A percentile compares a stretch with the other conserved stretches of the same genome.
These are phyloP conservation scores for Polytrichum formosum DNA, from an alignment of 225 moss, liverwort and hornwort species.

Conservation along the genomic window DNA sequence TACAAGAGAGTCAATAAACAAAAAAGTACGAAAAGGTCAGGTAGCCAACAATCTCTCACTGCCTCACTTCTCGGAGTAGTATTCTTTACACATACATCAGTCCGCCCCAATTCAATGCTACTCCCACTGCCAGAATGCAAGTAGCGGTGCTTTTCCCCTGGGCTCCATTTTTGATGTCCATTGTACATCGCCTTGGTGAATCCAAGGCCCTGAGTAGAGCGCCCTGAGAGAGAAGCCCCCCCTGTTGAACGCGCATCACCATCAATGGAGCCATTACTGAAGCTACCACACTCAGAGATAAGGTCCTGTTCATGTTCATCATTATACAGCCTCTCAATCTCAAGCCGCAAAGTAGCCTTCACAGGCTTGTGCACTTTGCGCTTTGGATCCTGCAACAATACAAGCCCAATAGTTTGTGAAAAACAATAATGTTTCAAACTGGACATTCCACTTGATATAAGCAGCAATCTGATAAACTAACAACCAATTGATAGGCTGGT, in stretches of 20 bases:
- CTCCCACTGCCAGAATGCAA: conserved; percentile 55
- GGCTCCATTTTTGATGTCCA: conserved; percentile 69
- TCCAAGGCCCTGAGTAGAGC: conserved; percentile 55
- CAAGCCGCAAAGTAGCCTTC: conserved; percentile 82
- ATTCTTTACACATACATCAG: conserved; percentile 51
- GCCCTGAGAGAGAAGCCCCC: conserved; percentile 55
- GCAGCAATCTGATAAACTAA: too few species aligned
- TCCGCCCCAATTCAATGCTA: conserved; percentile 68
- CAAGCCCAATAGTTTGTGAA: neutral
- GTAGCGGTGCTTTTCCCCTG: conserved; percentile 62
- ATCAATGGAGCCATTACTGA: conserved; percentile 84
- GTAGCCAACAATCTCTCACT: too few species aligned
- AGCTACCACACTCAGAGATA: conserved; percentile 79
- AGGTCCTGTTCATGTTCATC: conserved; percentile 78
- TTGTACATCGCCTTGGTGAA: conserved; percentile 43
- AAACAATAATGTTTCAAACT: too few species aligned
- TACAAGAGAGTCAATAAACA: too few species aligned
- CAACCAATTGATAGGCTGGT: too few species aligned
- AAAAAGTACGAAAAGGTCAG: too few species aligned
- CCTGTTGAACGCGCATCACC: conserved; percentile 58
- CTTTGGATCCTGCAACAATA: conserved; percentile 70
- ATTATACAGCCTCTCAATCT: conserved; percentile 69
- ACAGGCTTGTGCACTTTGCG: conserved; percentile 88
- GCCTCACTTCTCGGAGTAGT: too few species aligned
- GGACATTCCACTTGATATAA: too few species aligned